Evolutionary conservation across 2,329 filamentous ascomycete species (phyloP), one percentile per base, ranked within the genome.

Genomic region (Cercospora sp.): DNA sequence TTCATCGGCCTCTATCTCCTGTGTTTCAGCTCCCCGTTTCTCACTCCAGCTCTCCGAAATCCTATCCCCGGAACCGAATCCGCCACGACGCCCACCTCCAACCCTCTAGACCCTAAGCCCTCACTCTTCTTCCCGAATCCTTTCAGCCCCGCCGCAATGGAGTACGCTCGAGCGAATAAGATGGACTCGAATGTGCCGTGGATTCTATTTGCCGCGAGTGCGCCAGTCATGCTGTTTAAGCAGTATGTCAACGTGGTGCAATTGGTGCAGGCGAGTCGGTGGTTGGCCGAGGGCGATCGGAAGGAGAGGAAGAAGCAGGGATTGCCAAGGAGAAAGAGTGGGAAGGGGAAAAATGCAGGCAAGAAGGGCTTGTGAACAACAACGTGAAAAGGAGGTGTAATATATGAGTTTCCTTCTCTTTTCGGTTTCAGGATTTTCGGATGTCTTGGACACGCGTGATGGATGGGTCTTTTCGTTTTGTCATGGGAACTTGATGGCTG

Each of bases 1-100:
- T 99, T 99, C 86, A 97, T 99, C 78, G 94, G 93, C 32, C 89
- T 99, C 70, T 99, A 99, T 83, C 91, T 99, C 64, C 90, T 99
- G 68, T 97, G 94, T 76, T 99, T 99, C 85, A 96, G 92, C 67
- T 97, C 92, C 66, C 94, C 94, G 1, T 87, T 89, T 43, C 88
- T 98, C 65, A 95, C 93, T 1, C 94, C 95, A 1, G 92, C 92
- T 67, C 90, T 98, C 81, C 83, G 83, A 88, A 75, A 72, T 37
- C 55, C 55, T 9, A 59, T 59, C 10, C 55, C 55, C 28, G 55
- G 55, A 2, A 58, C 55, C 55, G 55, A 58, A 58, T 32, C 55
- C 32, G 55, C 55, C 7, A 58, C 72, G 18, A 84, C 87, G 12
- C 84, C 88, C 49, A 70, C 69, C n/a, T 57, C 49, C 28, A 69